phyloP scores from a whole-genome alignment of 148 eudicot species.

The Pouteria glomerata region DNA sequence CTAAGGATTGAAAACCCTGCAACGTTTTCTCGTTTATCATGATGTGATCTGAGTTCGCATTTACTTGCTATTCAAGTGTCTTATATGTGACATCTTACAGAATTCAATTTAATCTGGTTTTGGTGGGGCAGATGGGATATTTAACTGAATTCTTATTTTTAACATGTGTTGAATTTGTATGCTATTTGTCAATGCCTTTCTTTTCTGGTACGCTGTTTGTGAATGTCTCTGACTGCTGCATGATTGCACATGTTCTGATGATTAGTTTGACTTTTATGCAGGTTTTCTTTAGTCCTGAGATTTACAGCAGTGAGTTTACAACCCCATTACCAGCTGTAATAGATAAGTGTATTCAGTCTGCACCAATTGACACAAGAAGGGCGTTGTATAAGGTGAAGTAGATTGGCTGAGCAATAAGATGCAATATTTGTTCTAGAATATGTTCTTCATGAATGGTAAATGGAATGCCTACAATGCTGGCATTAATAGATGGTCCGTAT shows the following conservation, averaged over 20 bases:
- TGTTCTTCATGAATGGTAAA: neutral
- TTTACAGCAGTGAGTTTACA: slow-evolving; percentile 62
- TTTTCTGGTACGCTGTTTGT: neutral
- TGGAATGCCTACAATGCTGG: neutral
- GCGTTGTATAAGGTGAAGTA: slow-evolving; percentile 81
- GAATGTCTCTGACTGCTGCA: neutral
- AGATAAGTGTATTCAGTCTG: slow-evolving; percentile 93
- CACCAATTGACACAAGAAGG: slow-evolving; percentile 98
- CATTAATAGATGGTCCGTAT: neutral
- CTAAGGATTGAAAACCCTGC: neutral
- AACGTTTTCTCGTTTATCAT: neutral
- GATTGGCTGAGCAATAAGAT: slow-evolving; percentile 4
- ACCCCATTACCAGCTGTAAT: slow-evolving; percentile 86
- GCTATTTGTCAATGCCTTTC: no score
- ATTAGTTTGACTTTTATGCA: slow-evolving; percentile 25
- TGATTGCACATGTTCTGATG: neutral
- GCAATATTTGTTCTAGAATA: neutral
- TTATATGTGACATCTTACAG: neutral
- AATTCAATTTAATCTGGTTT: neutral
- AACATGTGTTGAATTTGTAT: no score
- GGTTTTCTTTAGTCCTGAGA: slow-evolving; percentile 95
- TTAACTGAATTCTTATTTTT: no score
- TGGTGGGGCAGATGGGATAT: slow-evolving; percentile 40
- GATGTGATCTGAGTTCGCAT: neutral
- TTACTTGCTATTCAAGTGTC: neutral